These are phyloP conservation scores for Vigna reflexopilosa DNA, from an alignment of 306 rosid genomes.

Conservation along the genomic window DNA sequence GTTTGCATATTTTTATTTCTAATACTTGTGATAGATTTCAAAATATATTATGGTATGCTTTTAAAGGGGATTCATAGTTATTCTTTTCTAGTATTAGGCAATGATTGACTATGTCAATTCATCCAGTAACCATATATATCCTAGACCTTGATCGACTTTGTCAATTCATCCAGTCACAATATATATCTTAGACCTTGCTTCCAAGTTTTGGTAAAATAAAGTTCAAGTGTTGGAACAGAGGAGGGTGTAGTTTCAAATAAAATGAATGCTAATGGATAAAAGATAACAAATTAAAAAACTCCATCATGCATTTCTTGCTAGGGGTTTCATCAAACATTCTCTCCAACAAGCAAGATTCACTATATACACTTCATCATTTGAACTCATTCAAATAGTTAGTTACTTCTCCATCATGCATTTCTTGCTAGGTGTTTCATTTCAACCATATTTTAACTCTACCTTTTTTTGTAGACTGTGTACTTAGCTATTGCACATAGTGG, in stretches of 20 bases:
- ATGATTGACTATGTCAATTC: too few species aligned
- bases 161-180: too few species aligned
- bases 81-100: neutral
- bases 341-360: neutral
- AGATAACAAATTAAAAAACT: too few species aligned
- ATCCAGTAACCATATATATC: too few species aligned
- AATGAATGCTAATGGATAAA: too few species aligned
- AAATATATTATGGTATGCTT: neutral
- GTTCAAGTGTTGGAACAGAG: too few species aligned
- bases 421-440: neutral
- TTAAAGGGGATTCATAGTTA: constrained; percentile 5
- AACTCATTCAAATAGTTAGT: neutral
- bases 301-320: too few species aligned
- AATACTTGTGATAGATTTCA: neutral
- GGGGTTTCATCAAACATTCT: neutral
- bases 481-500: neutral
- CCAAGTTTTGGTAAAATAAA: too few species aligned
- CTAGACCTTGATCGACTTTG: too few species aligned
- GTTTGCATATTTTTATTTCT: constrained; percentile 50
- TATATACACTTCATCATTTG: neutral
- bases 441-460: neutral
- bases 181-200: too few species aligned
- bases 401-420: neutral
- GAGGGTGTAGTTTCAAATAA: too few species aligned
- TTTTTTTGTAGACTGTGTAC: neutral